phyloP scores from a whole-genome alignment of 768 basidiomycete genomes.

The Coprinopsis marcescibilis region DNA sequence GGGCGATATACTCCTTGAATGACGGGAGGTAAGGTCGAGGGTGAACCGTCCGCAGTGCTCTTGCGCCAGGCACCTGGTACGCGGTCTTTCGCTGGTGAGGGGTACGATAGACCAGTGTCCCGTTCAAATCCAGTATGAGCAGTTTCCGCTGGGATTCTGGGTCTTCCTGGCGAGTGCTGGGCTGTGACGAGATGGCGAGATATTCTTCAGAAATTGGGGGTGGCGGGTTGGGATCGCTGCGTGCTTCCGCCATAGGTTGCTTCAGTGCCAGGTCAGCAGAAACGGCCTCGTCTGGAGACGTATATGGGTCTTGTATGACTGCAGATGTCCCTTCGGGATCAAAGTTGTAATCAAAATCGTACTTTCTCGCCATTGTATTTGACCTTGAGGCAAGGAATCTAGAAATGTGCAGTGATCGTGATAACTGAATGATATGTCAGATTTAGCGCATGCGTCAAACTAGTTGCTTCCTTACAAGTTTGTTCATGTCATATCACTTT shows the following conservation, averaged over 20 bases:
- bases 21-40: slow-evolving; percentile 62
- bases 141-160: slow-evolving; percentile 46
- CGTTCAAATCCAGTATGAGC: slow-evolving; percentile 71
- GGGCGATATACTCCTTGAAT: slow-evolving; percentile 61
- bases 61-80: slow-evolving; percentile 17
- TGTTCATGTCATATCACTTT: no score
- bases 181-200: slow-evolving; percentile 22
- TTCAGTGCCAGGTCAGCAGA: no score
- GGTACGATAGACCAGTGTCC: slow-evolving; percentile 62
- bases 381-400: not conserved
- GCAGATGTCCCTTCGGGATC: slow-evolving; percentile 17
- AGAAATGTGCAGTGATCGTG: not conserved
- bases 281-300: no score
- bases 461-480: no score
- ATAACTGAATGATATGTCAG: not conserved
- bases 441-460: no score
- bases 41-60: slow-evolving; percentile 35
- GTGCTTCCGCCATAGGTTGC: no score
- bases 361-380: slow-evolving; percentile 3
- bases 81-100: slow-evolving; percentile 25
- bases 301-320: slow-evolving; percentile 19
- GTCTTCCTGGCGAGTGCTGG: slow-evolving; percentile 21
- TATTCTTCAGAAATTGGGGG: slow-evolving; percentile 31
- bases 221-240: slow-evolving; percentile 8
- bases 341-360: slow-evolving; percentile 22